Base-by-base conservation (phyloP, 2,329 filamentous ascomycete genomes). In the Penicillium sp. region DNA sequence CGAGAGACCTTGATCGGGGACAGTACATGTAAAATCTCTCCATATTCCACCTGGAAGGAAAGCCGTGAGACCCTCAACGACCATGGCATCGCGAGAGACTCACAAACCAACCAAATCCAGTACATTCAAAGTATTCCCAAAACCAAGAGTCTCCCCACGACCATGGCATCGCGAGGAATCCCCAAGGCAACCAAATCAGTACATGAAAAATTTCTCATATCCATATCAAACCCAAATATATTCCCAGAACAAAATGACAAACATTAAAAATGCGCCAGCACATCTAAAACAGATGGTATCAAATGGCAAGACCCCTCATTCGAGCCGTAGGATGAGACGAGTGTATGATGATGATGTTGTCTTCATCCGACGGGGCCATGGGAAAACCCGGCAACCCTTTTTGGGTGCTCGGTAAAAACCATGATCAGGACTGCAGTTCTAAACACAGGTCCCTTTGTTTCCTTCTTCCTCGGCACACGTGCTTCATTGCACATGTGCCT, bases 241-340 rank as follows among this genome's bases (percentile, higher is more conserved):
- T 45, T 33, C 17, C 8, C 11, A 19, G 4, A 16, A 22, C 31
- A 14, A 43, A 17, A 45, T 12, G 12, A 2, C 22, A 5, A 36
- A 50, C 8, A 35, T 47, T 26, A 22, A 9, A 40, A 9, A 54
- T 36, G 9, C 33, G 33, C 25, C 26, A n/a, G 17, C 12, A 33
- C 22, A 19, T 33, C 36, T n/a, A 35, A 28, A 26, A 19, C 33
- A 42, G 2, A 53, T 51, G 12, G 3, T 37, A 28, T 31, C 5
- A 40, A 40, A 33, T 44, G 19, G n/a, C 31, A 22, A n/a, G n/a
- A 60, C 61, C 63, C 49, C 58, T 53, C 64, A 65, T 66, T 66
- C 47, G 60, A 53, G 63, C 57, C 50, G 37, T 52, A 41, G 41
- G 46, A 33, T 55, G 53, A 41, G 53, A 41, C 30, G 8, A 25